Percentiles rank a stretch among this genome's conserved stretches.
Conservation (phyloP, 495 filamentous ascomycete genomes). For the Talaromyces adpressus region DNA sequence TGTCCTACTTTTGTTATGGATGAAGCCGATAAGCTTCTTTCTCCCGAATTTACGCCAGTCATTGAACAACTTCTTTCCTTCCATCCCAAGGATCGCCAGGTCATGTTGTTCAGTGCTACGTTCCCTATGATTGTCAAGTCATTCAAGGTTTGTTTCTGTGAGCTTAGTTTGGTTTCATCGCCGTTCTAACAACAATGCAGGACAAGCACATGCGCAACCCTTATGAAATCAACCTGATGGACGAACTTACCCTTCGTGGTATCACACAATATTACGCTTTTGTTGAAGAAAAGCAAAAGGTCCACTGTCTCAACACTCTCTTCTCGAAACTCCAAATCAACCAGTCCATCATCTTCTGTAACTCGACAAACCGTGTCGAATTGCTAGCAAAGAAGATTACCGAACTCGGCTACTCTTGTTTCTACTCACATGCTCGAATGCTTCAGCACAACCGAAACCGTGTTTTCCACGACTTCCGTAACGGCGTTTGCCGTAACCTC, state of each 20-base stretch:
- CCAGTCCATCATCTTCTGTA: slow-evolving; percentile 99
- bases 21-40: slow-evolving; percentile 95
- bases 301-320: slow-evolving; percentile 96
- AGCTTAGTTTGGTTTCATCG: slow-evolving; percentile 6
- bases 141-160: slow-evolving; percentile 59
- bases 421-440: slow-evolving; percentile 99
- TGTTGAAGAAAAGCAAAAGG: slow-evolving; percentile 98
- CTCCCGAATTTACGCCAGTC: slow-evolving; percentile 91
- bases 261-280: slow-evolving; percentile 99
- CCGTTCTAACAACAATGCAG: slow-evolving; percentile 18
- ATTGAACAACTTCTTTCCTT: slow-evolving; percentile 92
- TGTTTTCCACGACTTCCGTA: slow-evolving; percentile 98
- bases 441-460: slow-evolving; percentile 95
- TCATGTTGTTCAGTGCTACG: slow-evolving; percentile 98
- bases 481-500: slow-evolving; percentile 93
- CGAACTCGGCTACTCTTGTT: slow-evolving; percentile 97
- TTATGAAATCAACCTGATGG: slow-evolving; percentile 99
- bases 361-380: slow-evolving; percentile 97
- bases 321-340: slow-evolving; percentile 99
- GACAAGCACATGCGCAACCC: slow-evolving; percentile 95
- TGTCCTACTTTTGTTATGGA: slow-evolving; percentile 99
- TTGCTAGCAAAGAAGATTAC: slow-evolving; percentile 98
- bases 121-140: slow-evolving; percentile 94
- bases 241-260: slow-evolving; percentile 94
- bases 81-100: slow-evolving; percentile 91